A percentile compares a stretch with the other conserved stretches of the same genome.
Evolutionary conservation across 2,329 filamentous ascomycete species (phyloP).

Genomic region (Calonectria honghensis): DNA sequence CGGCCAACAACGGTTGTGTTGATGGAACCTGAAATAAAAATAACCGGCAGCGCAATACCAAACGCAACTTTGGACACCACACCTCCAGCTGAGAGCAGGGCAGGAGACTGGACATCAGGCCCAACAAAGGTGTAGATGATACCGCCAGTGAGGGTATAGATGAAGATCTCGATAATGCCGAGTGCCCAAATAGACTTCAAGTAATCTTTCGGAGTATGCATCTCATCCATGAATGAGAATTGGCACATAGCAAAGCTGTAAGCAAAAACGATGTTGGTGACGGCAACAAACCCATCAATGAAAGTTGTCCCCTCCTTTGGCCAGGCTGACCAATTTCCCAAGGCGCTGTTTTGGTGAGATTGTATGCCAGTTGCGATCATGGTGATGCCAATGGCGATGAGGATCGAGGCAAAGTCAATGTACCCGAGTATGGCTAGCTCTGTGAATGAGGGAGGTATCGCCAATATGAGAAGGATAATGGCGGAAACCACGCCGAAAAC

Average conservation of each 20-base stretch:
- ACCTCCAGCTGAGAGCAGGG: not conserved
- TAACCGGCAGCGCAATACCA: constrained; percentile 3
- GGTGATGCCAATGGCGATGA: not conserved
- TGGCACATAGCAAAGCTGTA: constrained; percentile 3
- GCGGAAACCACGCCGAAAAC: not conserved
- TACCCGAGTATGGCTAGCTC: not conserved
- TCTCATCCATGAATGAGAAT: constrained; percentile 6
- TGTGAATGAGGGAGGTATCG: not conserved
- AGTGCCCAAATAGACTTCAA: not conserved
- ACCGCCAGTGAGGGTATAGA: not conserved
- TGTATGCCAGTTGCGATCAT: not conserved
- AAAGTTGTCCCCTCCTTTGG: not conserved
- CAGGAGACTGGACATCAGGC: not conserved
- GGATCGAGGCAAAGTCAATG: not conserved
- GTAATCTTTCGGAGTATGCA: constrained; percentile 5
- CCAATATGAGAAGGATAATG: not conserved
- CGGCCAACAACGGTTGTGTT: not conserved
- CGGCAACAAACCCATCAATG: not conserved
- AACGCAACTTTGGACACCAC: not conserved
- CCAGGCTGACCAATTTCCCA: not conserved
- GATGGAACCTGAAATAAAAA: constrained; percentile 1
- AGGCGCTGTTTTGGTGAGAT: not conserved
- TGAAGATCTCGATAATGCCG: not conserved
- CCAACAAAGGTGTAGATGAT: constrained; percentile 7
- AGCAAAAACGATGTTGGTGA: not conserved